Evolutionary conservation across 768 basidiomycete genomes (phyloP).

Genomic region (Nidularia sp.): DNA sequence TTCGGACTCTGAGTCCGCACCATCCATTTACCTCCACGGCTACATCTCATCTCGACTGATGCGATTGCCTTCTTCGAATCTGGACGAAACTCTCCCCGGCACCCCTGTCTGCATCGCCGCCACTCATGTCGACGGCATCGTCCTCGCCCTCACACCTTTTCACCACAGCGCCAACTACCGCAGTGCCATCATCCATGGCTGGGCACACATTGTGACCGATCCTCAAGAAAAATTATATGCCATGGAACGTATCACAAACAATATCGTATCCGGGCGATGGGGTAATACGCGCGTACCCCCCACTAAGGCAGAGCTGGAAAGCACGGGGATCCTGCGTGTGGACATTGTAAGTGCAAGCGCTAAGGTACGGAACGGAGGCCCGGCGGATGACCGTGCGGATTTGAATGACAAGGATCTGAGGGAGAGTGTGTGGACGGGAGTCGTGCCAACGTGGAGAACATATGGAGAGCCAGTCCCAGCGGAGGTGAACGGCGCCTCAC

Average conservation of each 20-base stretch:
- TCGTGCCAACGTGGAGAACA: slow-evolving; percentile 9
- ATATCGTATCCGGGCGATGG: slow-evolving; percentile 17
- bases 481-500: not conserved
- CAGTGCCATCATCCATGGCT: slow-evolving; percentile 20
- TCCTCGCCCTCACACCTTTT: slow-evolving; percentile 22
- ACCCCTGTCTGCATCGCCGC: slow-evolving; percentile 20
- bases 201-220: slow-evolving; percentile 12
- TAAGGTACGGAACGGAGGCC: slow-evolving; percentile 14
- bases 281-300: slow-evolving; percentile 19
- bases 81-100: slow-evolving; percentile 9
- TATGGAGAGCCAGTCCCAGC: slow-evolving; percentile 14
- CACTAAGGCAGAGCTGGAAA: slow-evolving; percentile 16
- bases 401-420: slow-evolving; percentile 10
- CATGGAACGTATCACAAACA: slow-evolving; percentile 15
- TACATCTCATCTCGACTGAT: slow-evolving; percentile 16
- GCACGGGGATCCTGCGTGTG: slow-evolving; percentile 17
- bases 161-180: slow-evolving; percentile 23
- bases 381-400: slow-evolving; percentile 17
- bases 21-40: slow-evolving; percentile 17
- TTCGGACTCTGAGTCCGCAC: slow-evolving; percentile 4
- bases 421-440: slow-evolving; percentile 18
- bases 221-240: slow-evolving; percentile 18
- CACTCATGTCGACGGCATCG: slow-evolving; percentile 19
- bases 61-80: slow-evolving; percentile 9
- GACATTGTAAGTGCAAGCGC: slow-evolving; percentile 22